Percentiles rank a stretch among this genome's conserved stretches.
Evolutionary conservation across 140 eudicot genomes (phyloP).

Genomic region (Oenanthe javanica): DNA sequence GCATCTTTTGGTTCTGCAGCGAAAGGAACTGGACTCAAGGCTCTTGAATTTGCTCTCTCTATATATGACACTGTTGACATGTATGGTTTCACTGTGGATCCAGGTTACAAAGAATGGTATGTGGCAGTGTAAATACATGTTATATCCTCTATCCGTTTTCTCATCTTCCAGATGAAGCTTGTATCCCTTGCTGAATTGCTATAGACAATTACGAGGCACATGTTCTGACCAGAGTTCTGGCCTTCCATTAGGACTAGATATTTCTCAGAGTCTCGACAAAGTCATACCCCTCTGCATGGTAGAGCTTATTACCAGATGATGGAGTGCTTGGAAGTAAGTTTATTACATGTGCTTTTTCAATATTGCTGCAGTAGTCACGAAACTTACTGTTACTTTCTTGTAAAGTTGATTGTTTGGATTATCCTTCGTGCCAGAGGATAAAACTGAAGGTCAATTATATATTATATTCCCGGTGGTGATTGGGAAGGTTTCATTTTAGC

Average conservation of each 20-base stretch:
- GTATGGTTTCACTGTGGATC: slow-evolving; percentile 98
- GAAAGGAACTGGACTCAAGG: slow-evolving; percentile 97
- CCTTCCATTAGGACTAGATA: slow-evolving; percentile 71
- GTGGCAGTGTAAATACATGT: not conserved
- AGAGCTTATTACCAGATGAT: slow-evolving; percentile 99
- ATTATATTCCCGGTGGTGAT: not conserved
- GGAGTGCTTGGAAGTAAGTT: slow-evolving; percentile 96
- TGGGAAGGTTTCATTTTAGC: not conserved
- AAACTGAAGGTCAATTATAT: not conserved
- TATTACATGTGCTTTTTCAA: not conserved
- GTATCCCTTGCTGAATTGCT: not conserved
- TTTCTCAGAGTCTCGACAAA: slow-evolving; percentile 88
- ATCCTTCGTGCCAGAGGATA: not conserved
- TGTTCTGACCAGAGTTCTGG: slow-evolving; percentile 14
- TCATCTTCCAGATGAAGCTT: not conserved
- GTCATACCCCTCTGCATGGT: slow-evolving; percentile 95
- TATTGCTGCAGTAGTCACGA: not conserved
- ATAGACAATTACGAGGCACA: not conserved
- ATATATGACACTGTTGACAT: slow-evolving; percentile 87
- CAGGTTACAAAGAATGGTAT: slow-evolving; percentile 97
- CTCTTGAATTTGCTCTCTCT: slow-evolving; percentile 94
- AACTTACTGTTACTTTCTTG: not conserved
- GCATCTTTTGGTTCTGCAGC: slow-evolving; percentile 98
- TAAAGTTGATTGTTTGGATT: not conserved
- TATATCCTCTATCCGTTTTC: not conserved